Evolutionary conservation across 495 filamentous ascomycete genomes (phyloP), one percentile per base, ranked within the genome.

Genomic region (Amniculicola lignicola): DNA sequence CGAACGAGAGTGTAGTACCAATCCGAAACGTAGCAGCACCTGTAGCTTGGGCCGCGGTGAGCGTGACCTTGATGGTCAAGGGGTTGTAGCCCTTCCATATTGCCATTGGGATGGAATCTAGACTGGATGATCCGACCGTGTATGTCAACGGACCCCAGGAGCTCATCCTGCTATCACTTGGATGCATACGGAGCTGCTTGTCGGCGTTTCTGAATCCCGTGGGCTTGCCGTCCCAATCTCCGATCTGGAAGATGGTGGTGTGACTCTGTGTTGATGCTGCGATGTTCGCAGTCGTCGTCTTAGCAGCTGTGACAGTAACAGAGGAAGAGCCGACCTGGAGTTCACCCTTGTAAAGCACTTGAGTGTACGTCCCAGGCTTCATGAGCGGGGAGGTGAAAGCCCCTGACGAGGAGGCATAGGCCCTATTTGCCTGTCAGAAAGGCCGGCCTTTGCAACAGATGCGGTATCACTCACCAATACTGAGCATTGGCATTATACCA

Each of bases 321-420:
- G 74, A 73, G 0, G 69, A 69, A 1, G 71, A 74, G 9, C 78
- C 80, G 3, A 84, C 79, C 22, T 74, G 71, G 67, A 75, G 80
- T 60, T 87, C 83, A 48, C 75, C 80, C 51, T 83, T 80, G 66
- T 86, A 87, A 19, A 86, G 74, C 3, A 79, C 76, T 80, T 85
- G 84, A 1, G 79, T 81, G 67, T 86, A 87, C 0, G 79, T 80
- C 4, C 83, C 83, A 0, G 81, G 74, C 62, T 85, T 85, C 83
- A 87, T 86, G 18, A 75, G 69, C 0, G 83, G 82, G 0, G 83
- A 85, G 6, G 75, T 81, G 65, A 83, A 87, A 3, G 63, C 62
- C 1, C 81, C 82, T 31, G 66, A 70, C 19, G 75, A 76, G 2
- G 67, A 63, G 3, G 80, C 77, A 57, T 77, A 77, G 4, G 75